These are phyloP conservation scores for Turnera subulata DNA, from an alignment of 345 rosid genomes.

Conservation along the genomic window DNA sequence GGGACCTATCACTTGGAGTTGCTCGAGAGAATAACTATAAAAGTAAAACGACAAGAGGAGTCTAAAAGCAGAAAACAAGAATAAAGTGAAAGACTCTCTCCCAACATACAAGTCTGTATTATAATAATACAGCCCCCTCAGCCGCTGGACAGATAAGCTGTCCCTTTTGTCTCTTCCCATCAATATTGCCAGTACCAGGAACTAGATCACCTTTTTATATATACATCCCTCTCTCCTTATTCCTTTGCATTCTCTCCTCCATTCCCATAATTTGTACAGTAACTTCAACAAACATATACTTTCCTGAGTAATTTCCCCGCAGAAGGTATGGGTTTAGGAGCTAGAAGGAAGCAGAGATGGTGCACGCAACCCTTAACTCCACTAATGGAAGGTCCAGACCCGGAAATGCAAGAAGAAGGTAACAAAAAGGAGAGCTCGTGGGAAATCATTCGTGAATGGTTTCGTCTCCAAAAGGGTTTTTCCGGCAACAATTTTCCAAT, in stretches of 20 bases:
- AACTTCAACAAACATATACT: neutral
- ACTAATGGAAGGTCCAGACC: constrained; percentile 92
- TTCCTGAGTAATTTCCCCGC: neutral
- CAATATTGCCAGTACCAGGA: too few relatives aligned
- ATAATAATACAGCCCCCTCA: constrained; percentile 15
- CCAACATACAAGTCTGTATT: constrained; percentile 31
- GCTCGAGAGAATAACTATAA: constrained; percentile 7
- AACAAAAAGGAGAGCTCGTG: constrained; percentile 74
- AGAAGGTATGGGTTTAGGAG: constrained; percentile 41
- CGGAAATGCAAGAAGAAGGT: constrained; percentile 73
- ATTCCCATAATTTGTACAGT: neutral
- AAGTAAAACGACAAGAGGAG: constrained; percentile 19
- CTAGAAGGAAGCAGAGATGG: constrained; percentile 56
- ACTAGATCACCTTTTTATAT: too few relatives aligned
- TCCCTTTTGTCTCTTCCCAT: constrained; percentile 58
- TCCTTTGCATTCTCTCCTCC: neutral
- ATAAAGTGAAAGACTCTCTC: constrained; percentile 30
- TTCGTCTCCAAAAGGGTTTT: constrained; percentile 66
- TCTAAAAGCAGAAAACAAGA: constrained; percentile 23
- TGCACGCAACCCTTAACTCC: constrained; percentile 75
- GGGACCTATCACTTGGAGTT: constrained; percentile 13
- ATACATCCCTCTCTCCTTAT: too few relatives aligned
- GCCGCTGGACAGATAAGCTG: constrained; percentile 62
- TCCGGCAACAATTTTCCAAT: constrained; percentile 23
- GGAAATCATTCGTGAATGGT: constrained; percentile 93